phyloP scores from a whole-genome alignment of 805 yeast genomes.

The Wickerhamomyces rabaulensis region DNA sequence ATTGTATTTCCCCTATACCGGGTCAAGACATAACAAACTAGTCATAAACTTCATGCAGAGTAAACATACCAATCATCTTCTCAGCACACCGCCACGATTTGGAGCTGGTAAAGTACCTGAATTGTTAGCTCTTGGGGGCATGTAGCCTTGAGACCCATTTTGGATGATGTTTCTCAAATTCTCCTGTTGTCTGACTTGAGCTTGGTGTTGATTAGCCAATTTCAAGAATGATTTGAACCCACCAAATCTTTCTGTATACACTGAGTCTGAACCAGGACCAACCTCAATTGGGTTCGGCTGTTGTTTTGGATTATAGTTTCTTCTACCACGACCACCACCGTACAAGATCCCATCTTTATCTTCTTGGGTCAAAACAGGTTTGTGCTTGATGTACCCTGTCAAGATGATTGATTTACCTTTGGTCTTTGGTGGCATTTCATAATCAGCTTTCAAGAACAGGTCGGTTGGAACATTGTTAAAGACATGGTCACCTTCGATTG shows the following conservation, averaged over 20 bases:
- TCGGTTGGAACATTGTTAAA: constrained; percentile 37
- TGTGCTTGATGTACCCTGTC: constrained; percentile 68
- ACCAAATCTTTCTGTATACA: constrained; percentile 43
- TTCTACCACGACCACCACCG: constrained; percentile 33
- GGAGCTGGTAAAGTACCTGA: constrained; percentile 16
- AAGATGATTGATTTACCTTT: constrained; percentile 76
- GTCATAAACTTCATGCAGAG: too few species aligned
- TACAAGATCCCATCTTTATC: constrained; percentile 61
- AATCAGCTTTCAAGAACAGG: constrained; percentile 40
- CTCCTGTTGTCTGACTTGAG: constrained; percentile 12
- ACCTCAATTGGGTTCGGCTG: constrained; percentile 37
- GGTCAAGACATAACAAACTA: too few species aligned
- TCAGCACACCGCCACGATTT: constrained; percentile 20
- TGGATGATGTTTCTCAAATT: constrained; percentile 11
- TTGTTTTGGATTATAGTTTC: constrained; percentile 23
- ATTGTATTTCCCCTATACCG: neutral
- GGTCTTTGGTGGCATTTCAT: constrained; percentile 52
- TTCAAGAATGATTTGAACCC: constrained; percentile 43
- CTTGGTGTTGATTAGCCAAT: constrained; percentile 12
- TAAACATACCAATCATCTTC: constrained; percentile 18
- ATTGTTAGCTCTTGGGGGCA: neutral
- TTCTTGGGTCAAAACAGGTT: constrained; percentile 54
- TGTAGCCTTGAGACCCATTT: constrained; percentile 5
- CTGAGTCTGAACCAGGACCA: constrained; percentile 44
- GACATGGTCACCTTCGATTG: constrained; percentile 27